Evolutionary conservation across 2,329 filamentous ascomycete species (phyloP).

Genomic region (Calonectria crousiana): DNA sequence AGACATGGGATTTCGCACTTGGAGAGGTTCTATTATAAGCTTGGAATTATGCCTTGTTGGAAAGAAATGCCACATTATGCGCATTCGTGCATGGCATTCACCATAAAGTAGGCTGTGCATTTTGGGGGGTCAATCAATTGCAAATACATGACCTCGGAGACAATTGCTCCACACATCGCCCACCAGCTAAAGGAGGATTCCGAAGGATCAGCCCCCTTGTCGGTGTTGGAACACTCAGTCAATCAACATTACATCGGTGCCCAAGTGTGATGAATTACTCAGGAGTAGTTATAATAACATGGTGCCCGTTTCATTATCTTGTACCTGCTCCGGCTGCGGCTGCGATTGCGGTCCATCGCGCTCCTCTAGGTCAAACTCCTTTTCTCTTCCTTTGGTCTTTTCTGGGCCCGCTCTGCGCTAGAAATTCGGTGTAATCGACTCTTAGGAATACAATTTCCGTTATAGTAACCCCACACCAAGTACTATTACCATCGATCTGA

Average conservation of each 20-base stretch:
- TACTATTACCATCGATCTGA: too few species aligned
- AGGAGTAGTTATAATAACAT: not conserved
- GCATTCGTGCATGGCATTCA: not conserved
- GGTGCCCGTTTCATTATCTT: not conserved
- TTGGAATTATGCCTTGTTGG: not conserved
- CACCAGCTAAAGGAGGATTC: not conserved
- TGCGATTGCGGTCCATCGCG: too few species aligned
- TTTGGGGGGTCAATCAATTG: not conserved
- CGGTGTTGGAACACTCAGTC: accelerated
- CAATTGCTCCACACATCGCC: not conserved
- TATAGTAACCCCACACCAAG: too few species aligned
- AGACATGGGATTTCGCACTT: not conserved
- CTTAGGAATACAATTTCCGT: too few species aligned
- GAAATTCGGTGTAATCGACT: too few species aligned
- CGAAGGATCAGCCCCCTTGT: not conserved
- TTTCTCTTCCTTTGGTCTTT: too few species aligned
- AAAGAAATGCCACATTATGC: not conserved
- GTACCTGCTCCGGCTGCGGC: too few species aligned
- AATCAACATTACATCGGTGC: not conserved
- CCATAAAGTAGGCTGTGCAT: not conserved
- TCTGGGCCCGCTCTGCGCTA: too few species aligned
- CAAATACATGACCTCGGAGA: not conserved
- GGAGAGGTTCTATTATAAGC: not conserved
- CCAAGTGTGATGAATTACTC: not conserved
- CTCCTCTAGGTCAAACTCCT: too few species aligned